phyloP scores from a whole-genome alignment of 768 basidiomycete species.

The Termitomyces bulborhizus region DNA sequence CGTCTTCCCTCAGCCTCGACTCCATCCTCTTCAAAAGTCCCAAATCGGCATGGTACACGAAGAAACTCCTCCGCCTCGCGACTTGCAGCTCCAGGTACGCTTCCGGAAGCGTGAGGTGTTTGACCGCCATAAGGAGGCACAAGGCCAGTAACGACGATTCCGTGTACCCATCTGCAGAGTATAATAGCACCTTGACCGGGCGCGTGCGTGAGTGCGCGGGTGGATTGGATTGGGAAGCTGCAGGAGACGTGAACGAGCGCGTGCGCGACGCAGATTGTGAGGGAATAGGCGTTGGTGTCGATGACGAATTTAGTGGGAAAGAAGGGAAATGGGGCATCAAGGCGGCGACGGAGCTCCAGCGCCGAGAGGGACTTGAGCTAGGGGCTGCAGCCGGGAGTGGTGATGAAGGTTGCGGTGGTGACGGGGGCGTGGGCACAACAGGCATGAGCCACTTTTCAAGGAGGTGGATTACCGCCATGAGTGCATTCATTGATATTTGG shows the following conservation, averaged over 20 bases:
- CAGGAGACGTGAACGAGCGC: constrained; percentile 28
- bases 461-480: constrained; percentile 63
- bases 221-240: constrained; percentile 12
- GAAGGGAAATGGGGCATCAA: constrained; percentile 33
- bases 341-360: constrained; percentile 39
- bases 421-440: constrained; percentile 16
- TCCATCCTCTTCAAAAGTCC: constrained; percentile 70
- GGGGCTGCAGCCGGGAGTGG: neutral
- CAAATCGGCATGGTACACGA: constrained; percentile 83
- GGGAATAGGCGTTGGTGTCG: constrained; percentile 13
- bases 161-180: constrained; percentile 88
- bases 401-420: constrained; percentile 6
- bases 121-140: constrained; percentile 77
- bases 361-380: constrained; percentile 13
- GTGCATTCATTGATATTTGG: constrained; percentile 43
- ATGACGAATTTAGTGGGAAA: constrained; percentile 17
- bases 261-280: constrained; percentile 17
- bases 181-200: constrained; percentile 71
- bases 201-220: constrained; percentile 35
- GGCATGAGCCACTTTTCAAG: constrained; percentile 62
- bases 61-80: constrained; percentile 76
- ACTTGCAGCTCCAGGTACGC: constrained; percentile 92
- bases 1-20: constrained; percentile 35
- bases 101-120: constrained; percentile 66
- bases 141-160: constrained; percentile 88